Evolutionary conservation across 148 eudicot genomes (phyloP), one percentile per base, ranked within the genome.

Genomic region (Vaccinium vitisidaea): DNA sequence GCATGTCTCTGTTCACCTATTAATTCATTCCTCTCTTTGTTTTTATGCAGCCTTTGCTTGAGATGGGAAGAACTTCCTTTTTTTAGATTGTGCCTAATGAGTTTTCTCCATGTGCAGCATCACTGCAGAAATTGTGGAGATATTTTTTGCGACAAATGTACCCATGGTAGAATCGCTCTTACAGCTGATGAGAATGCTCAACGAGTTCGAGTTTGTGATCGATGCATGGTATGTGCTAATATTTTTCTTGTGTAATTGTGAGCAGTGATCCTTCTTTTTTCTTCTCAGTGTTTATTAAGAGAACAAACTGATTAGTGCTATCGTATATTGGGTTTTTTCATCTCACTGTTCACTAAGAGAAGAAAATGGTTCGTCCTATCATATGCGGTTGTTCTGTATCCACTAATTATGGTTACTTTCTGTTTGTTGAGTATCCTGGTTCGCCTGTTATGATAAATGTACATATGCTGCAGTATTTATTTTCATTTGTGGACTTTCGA

Each of bases 41-140:
- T 80, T 53, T 85, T 59, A 15, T 53, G 27, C 77, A 77, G 75
- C 82, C 67, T 84, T 84, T 46, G 10, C 59, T 48, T 81, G 49
- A 32, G 53, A 61, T 71, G 49, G 30, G 78, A 39, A 16, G 43
- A 19, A 5, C 61, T 81, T 75, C 43, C 15, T 23, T 18, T 73
- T 70, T 63, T 19, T 73, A 70, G 18, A 69, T 67, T 79, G 84
- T 83, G 55, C 43, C 86, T 52, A 54, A 27, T 61, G 63, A 54
- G 43, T 82, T 79, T 82, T 87, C 32, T 73, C 14, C 5, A 3
- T 55, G 77, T 86, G 74, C 88, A 94, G 95, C 97, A 94, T 88
- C 97, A 94, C 85, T 94, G 97, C 85, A 91, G 97, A 79, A 94
- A 94, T 85, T 94, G 97, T 89, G 97, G 97, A 78, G 97, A 94